These are phyloP conservation scores for Globisporangium mamillatum DNA, from an alignment of 352 stramenopile genomes.

Conservation along the genomic window DNA sequence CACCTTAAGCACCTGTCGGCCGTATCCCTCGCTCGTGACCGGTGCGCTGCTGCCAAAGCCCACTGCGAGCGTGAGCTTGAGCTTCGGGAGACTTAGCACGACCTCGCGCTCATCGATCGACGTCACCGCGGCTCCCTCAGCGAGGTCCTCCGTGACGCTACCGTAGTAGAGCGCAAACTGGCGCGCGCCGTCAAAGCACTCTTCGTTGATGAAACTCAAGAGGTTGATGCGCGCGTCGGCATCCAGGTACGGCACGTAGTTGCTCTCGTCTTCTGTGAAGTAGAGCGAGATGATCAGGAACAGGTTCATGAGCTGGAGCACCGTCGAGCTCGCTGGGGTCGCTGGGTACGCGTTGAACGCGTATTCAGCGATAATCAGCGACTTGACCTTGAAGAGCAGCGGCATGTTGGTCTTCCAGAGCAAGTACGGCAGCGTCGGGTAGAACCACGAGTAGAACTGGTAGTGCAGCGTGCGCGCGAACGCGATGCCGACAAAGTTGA, in stretches of 20 bases:
- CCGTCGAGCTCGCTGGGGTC: slow-evolving; percentile 85
- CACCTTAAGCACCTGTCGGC: slow-evolving; percentile 53
- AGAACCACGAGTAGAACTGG: slow-evolving; percentile 98
- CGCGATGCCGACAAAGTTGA: slow-evolving; percentile 97
- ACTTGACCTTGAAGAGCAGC: slow-evolving; percentile 81
- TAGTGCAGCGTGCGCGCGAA: slow-evolving; percentile 98
- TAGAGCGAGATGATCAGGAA: slow-evolving; percentile 82
- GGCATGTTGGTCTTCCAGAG: slow-evolving; percentile 89
- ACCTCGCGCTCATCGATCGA: slow-evolving; percentile 86
- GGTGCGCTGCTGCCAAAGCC: slow-evolving; percentile 78
- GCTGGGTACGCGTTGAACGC: slow-evolving; percentile 97
- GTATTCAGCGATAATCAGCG: slow-evolving; percentile 78
- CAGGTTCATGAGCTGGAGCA: slow-evolving; percentile 91
- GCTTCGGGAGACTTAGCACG: slow-evolving; percentile 68
- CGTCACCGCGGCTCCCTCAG: slow-evolving; percentile 48
- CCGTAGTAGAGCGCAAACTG: slow-evolving; percentile 82
- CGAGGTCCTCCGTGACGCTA: slow-evolving; percentile 76
- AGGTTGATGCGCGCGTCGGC: slow-evolving; percentile 67
- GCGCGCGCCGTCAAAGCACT: slow-evolving; percentile 70
- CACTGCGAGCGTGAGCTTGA: slow-evolving; percentile 81
- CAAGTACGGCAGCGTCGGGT: slow-evolving; percentile 93
- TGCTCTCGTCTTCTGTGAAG: slow-evolving; percentile 54
- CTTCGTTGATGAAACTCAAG: slow-evolving; percentile 71
- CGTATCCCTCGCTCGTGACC: slow-evolving; percentile 72
- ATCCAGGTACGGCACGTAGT: slow-evolving; percentile 77